Evolutionary conservation across 2,329 filamentous ascomycete genomes (phyloP).

Genomic region (Rutstroemia sydowiana): DNA sequence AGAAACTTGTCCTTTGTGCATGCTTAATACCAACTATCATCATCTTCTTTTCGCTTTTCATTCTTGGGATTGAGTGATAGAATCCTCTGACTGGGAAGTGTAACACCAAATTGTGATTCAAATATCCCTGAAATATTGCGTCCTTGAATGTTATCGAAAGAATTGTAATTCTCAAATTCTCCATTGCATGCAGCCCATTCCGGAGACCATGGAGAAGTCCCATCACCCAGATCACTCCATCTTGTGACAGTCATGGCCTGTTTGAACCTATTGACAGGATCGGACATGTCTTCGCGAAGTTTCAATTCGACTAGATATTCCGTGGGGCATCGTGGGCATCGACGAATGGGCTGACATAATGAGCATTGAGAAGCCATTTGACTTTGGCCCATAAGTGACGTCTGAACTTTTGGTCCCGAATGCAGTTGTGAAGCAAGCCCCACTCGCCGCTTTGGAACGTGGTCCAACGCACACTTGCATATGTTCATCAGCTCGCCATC

Average conservation of each 20-base stretch:
- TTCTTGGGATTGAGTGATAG: conserved; percentile 51
- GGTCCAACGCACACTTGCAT: conserved; percentile 53
- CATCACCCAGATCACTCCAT: conserved; percentile 55
- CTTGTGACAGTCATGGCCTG: conserved; percentile 53
- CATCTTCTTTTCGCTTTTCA: conserved; percentile 45
- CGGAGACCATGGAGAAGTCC: conserved; percentile 39
- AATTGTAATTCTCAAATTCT: conserved; percentile 39
- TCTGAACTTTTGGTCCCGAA: conserved; percentile 20
- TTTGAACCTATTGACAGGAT: conserved; percentile 43
- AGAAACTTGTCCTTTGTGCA: too few relatives aligned
- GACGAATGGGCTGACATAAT: conserved; percentile 49
- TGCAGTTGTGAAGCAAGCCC: conserved; percentile 30
- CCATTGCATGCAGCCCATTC: conserved; percentile 52
- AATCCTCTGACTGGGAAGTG: conserved; percentile 49
- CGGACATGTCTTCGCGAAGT: conserved; percentile 46
- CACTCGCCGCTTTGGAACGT: conserved; percentile 42
- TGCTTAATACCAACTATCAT: conserved; percentile 49
- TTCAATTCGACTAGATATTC: conserved; percentile 56
- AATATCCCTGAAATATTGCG: conserved; percentile 52
- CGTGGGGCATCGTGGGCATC: conserved; percentile 54
- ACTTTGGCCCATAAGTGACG: conserved; percentile 19
- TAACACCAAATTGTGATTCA: conserved; percentile 46
- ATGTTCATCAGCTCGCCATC: conserved; percentile 52
- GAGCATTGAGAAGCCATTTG: conserved; percentile 45
- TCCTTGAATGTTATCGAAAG: conserved; percentile 44